These are phyloP conservation scores for Xylaria nigripes DNA, from an alignment of 495 filamentous ascomycete species.

Conservation along the genomic window DNA sequence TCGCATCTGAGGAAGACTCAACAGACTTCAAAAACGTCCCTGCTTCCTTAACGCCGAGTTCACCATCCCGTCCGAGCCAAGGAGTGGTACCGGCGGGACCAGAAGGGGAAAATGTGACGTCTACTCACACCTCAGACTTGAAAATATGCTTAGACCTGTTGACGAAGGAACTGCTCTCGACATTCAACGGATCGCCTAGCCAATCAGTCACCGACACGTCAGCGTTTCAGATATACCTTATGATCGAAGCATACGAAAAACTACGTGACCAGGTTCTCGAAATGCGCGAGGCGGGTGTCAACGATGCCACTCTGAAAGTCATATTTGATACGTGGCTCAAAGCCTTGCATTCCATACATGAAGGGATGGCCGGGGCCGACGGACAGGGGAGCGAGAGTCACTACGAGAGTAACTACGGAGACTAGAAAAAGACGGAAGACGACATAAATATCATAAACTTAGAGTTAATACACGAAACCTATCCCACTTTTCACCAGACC, in stretches of 20 bases:
- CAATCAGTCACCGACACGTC: slow-evolving; percentile 32
- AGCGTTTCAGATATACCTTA: slow-evolving; percentile 48
- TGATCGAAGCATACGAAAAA: slow-evolving; percentile 45
- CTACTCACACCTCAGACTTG: slow-evolving; percentile 26
- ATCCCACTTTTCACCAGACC: too few relatives aligned
- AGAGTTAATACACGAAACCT: not conserved
- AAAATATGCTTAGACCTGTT: slow-evolving; percentile 37
- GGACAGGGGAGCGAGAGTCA: slow-evolving; percentile 24
- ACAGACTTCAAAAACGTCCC: slow-evolving; percentile 33
- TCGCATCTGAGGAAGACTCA: slow-evolving; percentile 35
- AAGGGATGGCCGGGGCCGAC: slow-evolving; percentile 24
- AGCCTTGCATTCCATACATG: slow-evolving; percentile 35
- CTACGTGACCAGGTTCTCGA: slow-evolving; percentile 30
- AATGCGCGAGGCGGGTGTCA: slow-evolving; percentile 14
- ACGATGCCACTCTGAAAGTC: slow-evolving; percentile 17
- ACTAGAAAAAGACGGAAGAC: slow-evolving; percentile 7
- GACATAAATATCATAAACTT: not conserved
- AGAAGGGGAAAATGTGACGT: not conserved
- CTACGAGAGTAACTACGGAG: slow-evolving; percentile 27
- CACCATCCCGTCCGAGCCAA: slow-evolving; percentile 3
- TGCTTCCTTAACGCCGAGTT: slow-evolving; percentile 17
- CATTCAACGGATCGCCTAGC: slow-evolving; percentile 16
- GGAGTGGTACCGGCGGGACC: not conserved
- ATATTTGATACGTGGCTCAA: slow-evolving; percentile 40
- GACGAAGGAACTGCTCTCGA: slow-evolving; percentile 34